Conservation (phyloP, 2,329 filamentous ascomycete species). For the Claviceps fusiformis region DNA sequence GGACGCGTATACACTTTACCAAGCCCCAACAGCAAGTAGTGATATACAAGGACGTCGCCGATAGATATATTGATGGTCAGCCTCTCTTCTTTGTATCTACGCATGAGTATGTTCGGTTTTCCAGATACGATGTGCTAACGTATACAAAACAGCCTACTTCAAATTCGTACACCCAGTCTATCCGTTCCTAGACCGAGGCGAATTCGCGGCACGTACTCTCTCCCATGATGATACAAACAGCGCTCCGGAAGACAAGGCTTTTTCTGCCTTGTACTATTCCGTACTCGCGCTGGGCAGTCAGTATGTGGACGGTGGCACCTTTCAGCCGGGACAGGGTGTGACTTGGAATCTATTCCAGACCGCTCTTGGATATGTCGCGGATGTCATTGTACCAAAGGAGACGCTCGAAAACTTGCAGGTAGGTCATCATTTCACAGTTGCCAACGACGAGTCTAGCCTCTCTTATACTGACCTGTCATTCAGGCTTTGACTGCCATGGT, state of each 20-base stretch:
- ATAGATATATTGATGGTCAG: slow-evolving; percentile 2
- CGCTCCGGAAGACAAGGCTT: slow-evolving; percentile 9
- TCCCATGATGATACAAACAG: not conserved
- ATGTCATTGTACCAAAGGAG: slow-evolving; percentile 6
- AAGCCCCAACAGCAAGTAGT: not conserved
- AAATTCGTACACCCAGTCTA: slow-evolving; percentile 21
- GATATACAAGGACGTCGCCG: slow-evolving; percentile 1
- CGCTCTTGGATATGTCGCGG: slow-evolving; percentile 8
- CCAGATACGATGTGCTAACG: not conserved
- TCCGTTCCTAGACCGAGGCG: slow-evolving; percentile 19
- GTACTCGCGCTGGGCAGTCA: slow-evolving; percentile 21
- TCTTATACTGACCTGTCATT: not conserved
- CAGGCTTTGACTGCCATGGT: slow-evolving; percentile 5
- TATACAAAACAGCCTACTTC: slow-evolving; percentile 19
- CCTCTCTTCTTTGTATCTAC: not conserved
- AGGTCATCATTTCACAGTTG: not conserved
- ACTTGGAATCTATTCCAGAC: slow-evolving; percentile 12
- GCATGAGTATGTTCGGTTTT: too few species aligned
- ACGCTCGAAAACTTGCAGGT: slow-evolving; percentile 3
- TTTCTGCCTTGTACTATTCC: slow-evolving; percentile 20
- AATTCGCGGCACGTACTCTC: not conserved
- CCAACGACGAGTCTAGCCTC: not conserved
- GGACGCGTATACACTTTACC: slow-evolving; percentile 1
- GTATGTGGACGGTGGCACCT: slow-evolving; percentile 14
- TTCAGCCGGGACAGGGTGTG: slow-evolving; percentile 7